A percentile compares a stretch with the other conserved stretches of the same genome.
These are phyloP conservation scores for Lyophyllum decastes DNA, from an alignment of 768 basidiomycete genomes.

Conservation along the genomic window DNA sequence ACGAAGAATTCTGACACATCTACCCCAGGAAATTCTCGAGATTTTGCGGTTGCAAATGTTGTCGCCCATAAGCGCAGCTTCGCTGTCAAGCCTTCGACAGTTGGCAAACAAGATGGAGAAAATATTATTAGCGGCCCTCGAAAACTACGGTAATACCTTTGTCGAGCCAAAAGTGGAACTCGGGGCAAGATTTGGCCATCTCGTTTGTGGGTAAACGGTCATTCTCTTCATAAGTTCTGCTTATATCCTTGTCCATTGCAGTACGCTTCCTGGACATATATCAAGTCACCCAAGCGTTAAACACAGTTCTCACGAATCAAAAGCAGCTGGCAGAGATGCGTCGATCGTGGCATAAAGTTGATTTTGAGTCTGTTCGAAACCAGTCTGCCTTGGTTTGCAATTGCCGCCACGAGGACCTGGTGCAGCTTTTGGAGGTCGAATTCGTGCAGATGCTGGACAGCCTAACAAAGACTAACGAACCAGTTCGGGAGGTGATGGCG, in stretches of 20 bases:
- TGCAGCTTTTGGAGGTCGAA: conserved; percentile 83
- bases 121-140: conserved; percentile 77
- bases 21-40: conserved; percentile 79
- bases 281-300: conserved; percentile 87
- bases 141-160: conserved; percentile 84
- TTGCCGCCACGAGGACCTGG: conserved; percentile 86
- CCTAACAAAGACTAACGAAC: conserved; percentile 70
- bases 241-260: conserved; percentile 28
- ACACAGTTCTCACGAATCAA: conserved; percentile 85
- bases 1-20: conserved; percentile 5
- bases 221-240: conserved; percentile 7
- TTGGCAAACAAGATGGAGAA: conserved; percentile 93
- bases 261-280: conserved; percentile 92
- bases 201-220: conserved; percentile 66
- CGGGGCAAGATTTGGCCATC: conserved; percentile 87
- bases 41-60: conserved; percentile 84
- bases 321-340: conserved; percentile 87
- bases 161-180: conserved; percentile 91
- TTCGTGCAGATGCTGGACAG: conserved; percentile 78
- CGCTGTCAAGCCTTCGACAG: conserved; percentile 72
- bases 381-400: conserved; percentile 94
- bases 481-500: conserved; percentile 83
- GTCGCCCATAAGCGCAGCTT: conserved; percentile 66
- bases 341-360: conserved; percentile 83
- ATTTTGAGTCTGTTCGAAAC: conserved; percentile 89